Base-by-base conservation (phyloP, 192 early-diverging fungal species). In the Entophlyctis luteolus region DNA sequence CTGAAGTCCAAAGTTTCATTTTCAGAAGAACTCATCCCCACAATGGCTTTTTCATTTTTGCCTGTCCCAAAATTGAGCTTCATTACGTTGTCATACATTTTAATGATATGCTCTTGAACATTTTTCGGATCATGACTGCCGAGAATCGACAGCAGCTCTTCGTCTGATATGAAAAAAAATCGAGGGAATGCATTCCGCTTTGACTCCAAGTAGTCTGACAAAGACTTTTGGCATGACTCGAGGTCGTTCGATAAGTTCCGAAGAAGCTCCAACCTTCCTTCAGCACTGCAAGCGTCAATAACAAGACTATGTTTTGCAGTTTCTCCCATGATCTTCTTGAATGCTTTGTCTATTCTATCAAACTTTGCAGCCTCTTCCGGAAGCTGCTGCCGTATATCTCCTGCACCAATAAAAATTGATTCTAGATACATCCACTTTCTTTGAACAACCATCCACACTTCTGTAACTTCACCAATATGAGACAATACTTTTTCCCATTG, bases 71-170 rank as follows among this genome's bases (percentile, higher is more conserved):
- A 85, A 57, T 79, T 85, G 2, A 85, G 65, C 70, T 82, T 81
- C 55, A 85, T 67, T 0, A 85, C 78, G 52, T 85, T 85, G 55
- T 85, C 84, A 58, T 80, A 85, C 84, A 85, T 85, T 55, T 85
- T 85, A 52, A 85, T 85, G 60, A 85, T 85, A 52, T 85, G 84
- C 63, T 85, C 84, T 54, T 85, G 84, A 18, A 86, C 79, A 48
- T 82, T 82, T 49, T 80, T 84, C 27, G 81, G 80, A 65, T 82
- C 78, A 58, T 86, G 80, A 53, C 78, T 81, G 6, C 84, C 80
- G 20, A 86, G 56, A 67, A 86, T 86, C n/a, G 80, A 82, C 20
- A 86, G 70, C 34, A 86, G 72, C 72, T 86, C 84, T 71, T 86
- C 84, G 55, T 86, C 81, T 18, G 81, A 84, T 35, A 86, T 81